Base-by-base conservation (phyloP, 2,329 filamentous ascomycete genomes). In the Neonectria ditissima region DNA sequence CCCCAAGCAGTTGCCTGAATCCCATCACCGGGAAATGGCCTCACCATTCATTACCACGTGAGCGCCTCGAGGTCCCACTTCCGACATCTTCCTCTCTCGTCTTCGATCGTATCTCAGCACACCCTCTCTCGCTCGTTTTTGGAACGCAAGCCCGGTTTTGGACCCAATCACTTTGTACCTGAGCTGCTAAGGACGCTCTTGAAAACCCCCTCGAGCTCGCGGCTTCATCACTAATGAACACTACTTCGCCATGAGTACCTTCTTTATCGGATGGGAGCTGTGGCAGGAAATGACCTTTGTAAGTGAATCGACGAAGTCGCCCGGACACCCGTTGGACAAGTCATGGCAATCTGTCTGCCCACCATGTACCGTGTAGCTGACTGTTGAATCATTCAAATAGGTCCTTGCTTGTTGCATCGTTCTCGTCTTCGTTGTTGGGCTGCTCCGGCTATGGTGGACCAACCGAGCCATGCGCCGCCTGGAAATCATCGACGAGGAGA, bases 281-380 rank as follows among this genome's bases (percentile, higher is more conserved):
- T 97, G 94, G 94, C 88, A 96, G 83, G 89, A 97, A 82, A 90
- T 97, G 89, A 92, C 90, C 56, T 93, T 97, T 81, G 94, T 97
- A 82, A 84, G 92, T 84, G 11, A 8, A n/a, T 47, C 24, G 6
- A 9, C 6, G 14, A 26, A 44, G 43, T 26, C 10, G 22, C 16
- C 37, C 6, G 44, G 43, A 28, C 13, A 13, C 14, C 13, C 16
- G 30, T 32, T 10, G 30, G 3, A 6, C 13, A 53, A 76, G 54
- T 16, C 13, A n/a, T 22, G 32, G 41, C 16, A 16, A 34, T 16
- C 30, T 34, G 13, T 39, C 18, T 13, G 3, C 32, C 13, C 50
- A 5, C 13, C 28, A 10, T 9, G 16, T 22, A 14, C 47, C 32
- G 9, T 26, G 9, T 13, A 4, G 7, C 67, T 69, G 32, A 70